These are phyloP conservation scores for Prunus dulcis DNA, from an alignment of 306 rosid genomes.

Conservation along the genomic window DNA sequence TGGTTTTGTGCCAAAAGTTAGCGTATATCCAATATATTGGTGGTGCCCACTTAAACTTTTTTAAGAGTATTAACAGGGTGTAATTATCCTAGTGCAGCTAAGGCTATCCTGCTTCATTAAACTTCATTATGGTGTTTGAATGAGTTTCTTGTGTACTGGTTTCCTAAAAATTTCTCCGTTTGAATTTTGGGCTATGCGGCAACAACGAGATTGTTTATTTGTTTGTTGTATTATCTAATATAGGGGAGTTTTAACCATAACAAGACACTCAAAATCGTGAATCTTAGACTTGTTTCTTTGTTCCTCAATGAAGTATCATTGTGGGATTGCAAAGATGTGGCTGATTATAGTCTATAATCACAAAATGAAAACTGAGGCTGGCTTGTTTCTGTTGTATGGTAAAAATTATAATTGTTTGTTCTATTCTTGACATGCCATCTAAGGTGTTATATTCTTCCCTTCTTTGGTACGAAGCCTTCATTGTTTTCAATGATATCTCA, in stretches of 20 bases:
- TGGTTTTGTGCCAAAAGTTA: slow-evolving; percentile 6
- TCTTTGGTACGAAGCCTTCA: neutral
- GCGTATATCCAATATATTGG: neutral
- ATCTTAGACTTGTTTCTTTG: neutral
- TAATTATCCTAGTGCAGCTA: neutral
- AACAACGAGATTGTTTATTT: neutral
- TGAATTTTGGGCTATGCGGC: neutral
- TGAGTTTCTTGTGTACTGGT: neutral
- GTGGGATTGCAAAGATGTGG: neutral
- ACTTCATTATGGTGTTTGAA: neutral
- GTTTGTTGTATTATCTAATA: neutral
- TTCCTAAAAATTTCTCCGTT: neutral
- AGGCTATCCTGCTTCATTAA: neutral
- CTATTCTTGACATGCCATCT: neutral
- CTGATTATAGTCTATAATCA: neutral
- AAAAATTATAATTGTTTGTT: neutral
- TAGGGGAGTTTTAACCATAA: neutral
- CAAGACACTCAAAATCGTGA: neutral
- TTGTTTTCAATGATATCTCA: too few species aligned
- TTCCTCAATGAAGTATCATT: neutral
- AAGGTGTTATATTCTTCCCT: neutral
- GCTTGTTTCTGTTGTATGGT: neutral
- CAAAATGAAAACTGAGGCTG: neutral
- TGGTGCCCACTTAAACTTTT: too few species aligned
- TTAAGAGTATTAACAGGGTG: neutral